Evolutionary conservation across 768 basidiomycete genomes (phyloP).

Genomic region (Collybiopsis luxurians): DNA sequence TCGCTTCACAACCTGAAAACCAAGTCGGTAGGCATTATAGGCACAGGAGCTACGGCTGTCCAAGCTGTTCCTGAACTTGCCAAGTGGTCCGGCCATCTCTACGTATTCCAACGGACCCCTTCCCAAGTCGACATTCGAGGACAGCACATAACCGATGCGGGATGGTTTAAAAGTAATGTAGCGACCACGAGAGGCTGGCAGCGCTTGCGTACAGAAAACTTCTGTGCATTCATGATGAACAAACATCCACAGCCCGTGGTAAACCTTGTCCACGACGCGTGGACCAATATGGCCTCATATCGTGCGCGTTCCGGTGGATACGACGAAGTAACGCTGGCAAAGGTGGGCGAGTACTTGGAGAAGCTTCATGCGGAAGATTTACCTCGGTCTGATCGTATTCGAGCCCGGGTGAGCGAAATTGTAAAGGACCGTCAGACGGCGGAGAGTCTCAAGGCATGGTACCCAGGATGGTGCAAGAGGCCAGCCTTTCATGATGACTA

Average conservation of each 20-base stretch:
- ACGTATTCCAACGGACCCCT: constrained; percentile 18
- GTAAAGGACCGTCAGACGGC: constrained; percentile 12
- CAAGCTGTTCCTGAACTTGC: constrained; percentile 15
- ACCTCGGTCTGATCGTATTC: neutral
- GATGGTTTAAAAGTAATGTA: constrained; percentile 8
- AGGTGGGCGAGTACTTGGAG: neutral
- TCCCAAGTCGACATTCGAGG: constrained; percentile 13
- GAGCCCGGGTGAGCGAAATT: neutral
- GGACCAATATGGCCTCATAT: neutral
- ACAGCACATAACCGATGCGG: constrained; percentile 11
- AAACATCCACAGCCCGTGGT: neutral
- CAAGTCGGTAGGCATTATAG: constrained; percentile 15
- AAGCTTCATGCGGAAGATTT: neutral
- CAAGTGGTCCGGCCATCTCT: constrained; percentile 12
- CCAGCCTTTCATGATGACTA: constrained; percentile 19
- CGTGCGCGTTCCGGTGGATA: neutral
- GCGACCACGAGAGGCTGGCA: constrained; percentile 13
- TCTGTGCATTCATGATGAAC: neutral
- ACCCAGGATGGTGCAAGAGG: constrained; percentile 17
- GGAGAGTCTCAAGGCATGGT: constrained; percentile 14
- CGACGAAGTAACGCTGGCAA: neutral
- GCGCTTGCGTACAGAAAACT: constrained; percentile 8
- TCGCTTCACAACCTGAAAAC: constrained; percentile 9
- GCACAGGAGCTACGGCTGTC: constrained; percentile 17
- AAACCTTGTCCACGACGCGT: constrained; percentile 3